A percentile compares a stretch with the other conserved stretches of the same genome.
phyloP scores from a whole-genome alignment of 306 rosid species.

The Vigna hirtella region DNA sequence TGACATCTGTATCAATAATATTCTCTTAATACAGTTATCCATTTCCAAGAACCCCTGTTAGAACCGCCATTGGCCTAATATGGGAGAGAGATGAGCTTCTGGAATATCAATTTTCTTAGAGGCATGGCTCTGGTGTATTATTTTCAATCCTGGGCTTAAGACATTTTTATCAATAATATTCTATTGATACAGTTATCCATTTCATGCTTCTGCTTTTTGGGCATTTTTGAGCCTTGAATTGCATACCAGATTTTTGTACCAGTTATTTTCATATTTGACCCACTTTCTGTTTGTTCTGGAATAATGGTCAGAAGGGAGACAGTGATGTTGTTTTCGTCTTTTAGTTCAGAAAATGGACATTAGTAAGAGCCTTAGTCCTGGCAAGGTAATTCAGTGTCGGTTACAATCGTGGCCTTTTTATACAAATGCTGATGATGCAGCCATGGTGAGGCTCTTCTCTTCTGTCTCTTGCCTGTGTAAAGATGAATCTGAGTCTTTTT shows the following conservation, averaged over 20 bases:
- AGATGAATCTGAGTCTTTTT: conserved; percentile 38
- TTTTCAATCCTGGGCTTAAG: not conserved
- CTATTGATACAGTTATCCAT: not conserved
- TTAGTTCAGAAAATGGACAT: conserved; percentile 31
- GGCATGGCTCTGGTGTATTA: not conserved
- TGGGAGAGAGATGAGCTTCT: not conserved
- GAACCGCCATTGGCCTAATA: not conserved
- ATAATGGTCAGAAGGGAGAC: conserved; percentile 15
- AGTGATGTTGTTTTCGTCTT: conserved; percentile 37
- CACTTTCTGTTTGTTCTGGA: not conserved
- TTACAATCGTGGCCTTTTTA: conserved; percentile 9
- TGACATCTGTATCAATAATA: not conserved
- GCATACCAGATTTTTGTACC: not conserved
- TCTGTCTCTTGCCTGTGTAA: conserved; percentile 9
- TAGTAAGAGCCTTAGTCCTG: conserved; percentile 24
- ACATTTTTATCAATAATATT: not conserved
- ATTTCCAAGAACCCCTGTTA: not conserved
- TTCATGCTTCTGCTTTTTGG: not conserved
- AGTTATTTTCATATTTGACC: not conserved
- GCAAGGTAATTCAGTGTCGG: conserved; percentile 38
- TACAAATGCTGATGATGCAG: conserved; percentile 37
- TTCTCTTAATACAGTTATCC: not conserved
- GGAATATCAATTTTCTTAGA: no score
- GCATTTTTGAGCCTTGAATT: not conserved
- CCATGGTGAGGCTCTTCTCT: conserved; percentile 25